phyloP scores from a whole-genome alignment of 1,284 basidiomycete species.

The Polyporus tsugae region DNA sequence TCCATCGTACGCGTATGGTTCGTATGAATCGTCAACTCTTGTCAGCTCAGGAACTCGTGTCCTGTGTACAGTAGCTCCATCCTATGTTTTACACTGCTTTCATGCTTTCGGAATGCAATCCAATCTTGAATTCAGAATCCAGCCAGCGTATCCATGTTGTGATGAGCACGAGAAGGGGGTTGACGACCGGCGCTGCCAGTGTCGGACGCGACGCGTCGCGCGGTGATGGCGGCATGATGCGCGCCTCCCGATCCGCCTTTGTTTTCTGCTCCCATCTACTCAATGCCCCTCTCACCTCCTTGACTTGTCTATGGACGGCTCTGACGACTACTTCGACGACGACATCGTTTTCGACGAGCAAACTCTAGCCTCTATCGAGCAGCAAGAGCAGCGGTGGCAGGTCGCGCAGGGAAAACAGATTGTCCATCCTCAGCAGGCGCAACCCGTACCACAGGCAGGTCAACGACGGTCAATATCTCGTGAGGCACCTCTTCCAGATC shows the following conservation, averaged over 20 bases:
- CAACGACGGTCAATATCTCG: constrained; percentile 30
- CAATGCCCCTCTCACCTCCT: constrained; percentile 10
- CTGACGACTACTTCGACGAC: constrained; percentile 74
- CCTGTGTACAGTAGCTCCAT: constrained; percentile 1
- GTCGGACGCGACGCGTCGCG: neutral
- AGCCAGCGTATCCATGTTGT: neutral
- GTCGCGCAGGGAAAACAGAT: constrained; percentile 39
- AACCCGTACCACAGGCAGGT: constrained; percentile 1
- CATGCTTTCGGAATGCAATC: constrained; percentile 24
- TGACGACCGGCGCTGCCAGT: neutral
- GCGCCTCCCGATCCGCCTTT: neutral
- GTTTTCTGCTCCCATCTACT: constrained; percentile 7
- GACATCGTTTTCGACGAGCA: constrained; percentile 70
- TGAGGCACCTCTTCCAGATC: constrained; percentile 18
- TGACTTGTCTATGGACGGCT: constrained; percentile 58
- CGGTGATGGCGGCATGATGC: neutral
- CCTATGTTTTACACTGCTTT: constrained; percentile 16
- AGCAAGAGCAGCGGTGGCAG: constrained; percentile 61
- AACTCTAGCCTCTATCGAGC: constrained; percentile 66
- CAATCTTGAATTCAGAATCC: constrained; percentile 1
- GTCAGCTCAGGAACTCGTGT: constrained; percentile 9
- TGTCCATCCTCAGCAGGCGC: constrained; percentile 1
- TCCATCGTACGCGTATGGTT: neutral
- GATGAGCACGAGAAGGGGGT: too few species aligned
- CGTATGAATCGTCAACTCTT: neutral